Conservation (phyloP, 1,284 basidiomycete genomes). For the Ustilago vetiveriae region DNA sequence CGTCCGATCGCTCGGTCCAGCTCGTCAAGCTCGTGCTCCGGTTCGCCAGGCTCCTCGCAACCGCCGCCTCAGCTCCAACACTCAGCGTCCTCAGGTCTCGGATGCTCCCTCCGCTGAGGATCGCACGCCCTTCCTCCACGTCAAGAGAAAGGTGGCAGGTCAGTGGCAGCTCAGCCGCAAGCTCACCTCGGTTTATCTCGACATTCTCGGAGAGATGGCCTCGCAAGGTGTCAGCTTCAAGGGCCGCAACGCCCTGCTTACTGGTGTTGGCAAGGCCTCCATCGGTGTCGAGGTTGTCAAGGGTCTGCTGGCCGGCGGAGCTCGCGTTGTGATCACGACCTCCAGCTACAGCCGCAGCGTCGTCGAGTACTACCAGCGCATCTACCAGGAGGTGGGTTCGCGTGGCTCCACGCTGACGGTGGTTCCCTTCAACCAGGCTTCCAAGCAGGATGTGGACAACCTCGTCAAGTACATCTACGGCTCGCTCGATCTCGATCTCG, state of each 20-base stretch:
- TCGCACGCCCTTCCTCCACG: slow-evolving; percentile 90
- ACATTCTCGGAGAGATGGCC: slow-evolving; percentile 95
- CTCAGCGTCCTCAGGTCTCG: slow-evolving; percentile 53
- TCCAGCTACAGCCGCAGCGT: slow-evolving; percentile 73
- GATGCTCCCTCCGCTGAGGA: slow-evolving; percentile 69
- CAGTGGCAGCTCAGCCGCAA: slow-evolving; percentile 97
- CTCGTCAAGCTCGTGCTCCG: slow-evolving; percentile 72
- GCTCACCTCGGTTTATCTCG: slow-evolving; percentile 81
- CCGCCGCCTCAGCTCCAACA: slow-evolving; percentile 70
- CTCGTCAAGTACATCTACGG: slow-evolving; percentile 98
- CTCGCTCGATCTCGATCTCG: slow-evolving; percentile 90
- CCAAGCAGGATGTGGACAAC: slow-evolving; percentile 91
- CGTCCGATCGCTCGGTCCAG: slow-evolving; percentile 75
- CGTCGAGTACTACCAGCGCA: slow-evolving; percentile 97
- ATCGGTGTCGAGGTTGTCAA: slow-evolving; percentile 98
- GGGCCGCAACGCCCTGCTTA: slow-evolving; percentile 96
- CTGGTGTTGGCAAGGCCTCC: slow-evolving; percentile 95
- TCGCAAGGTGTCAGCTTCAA: slow-evolving; percentile 97
- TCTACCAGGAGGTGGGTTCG: slow-evolving; percentile 94
- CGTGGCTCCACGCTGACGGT: slow-evolving; percentile 94
- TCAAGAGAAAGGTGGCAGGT: slow-evolving; percentile 96
- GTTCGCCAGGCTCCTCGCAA: slow-evolving; percentile 66
- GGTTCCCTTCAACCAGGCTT: slow-evolving; percentile 98
- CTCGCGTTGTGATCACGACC: slow-evolving; percentile 95
- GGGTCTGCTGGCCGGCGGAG: slow-evolving; percentile 92